Evolutionary conservation across 371 early-diverging fungal genomes (phyloP), one percentile per base, ranked within the genome.

Genomic region (Saksenaea oblongispora): DNA sequence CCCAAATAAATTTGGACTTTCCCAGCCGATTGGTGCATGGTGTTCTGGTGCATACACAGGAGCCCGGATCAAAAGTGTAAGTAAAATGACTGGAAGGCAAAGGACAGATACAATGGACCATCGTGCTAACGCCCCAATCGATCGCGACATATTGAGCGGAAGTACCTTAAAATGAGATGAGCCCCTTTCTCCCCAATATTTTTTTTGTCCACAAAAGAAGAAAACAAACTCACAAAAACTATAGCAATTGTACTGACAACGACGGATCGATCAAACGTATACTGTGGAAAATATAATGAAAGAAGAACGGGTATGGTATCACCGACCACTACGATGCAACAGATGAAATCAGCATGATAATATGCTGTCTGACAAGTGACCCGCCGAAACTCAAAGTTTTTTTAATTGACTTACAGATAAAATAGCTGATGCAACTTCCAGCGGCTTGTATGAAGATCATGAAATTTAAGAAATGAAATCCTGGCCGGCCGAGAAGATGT

Each of bases 91-190:
- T 0, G 87, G 87, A 36, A 86, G 64, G 27, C 78, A 79, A 56
- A 77, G 63, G 1, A 86, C 87, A 5, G 84, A 83, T 15, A 86
- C 51, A 54, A 86, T 83, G 1, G 87, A 86, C 71, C 76, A 80
- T 31, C 69, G 71, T 39, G 87, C 80, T n/a, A 86, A 61, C 1
- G 87, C 76, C 54, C 87, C 87, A 60, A 86, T 83, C 5, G 87
- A 86, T 47, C 84, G 78, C 47, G 78, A 71, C 66, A 84, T 65
- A 39, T 76, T 73, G 55, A 84, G 66, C 22, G 87, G 85, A 10
- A 84, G 62, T 57, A 84, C 79, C 82, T 81, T 58, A 44, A 35
- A 56, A 41, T 36, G 7, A 22, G n/a, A 47, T 47, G 17, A 22
- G 22, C 22, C 51, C 10, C 18, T 47, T 10, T 5, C 5, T 22